Evolutionary conservation across 495 filamentous ascomycete genomes (phyloP).

Genomic region (Rostrohypoxylon terebratum): DNA sequence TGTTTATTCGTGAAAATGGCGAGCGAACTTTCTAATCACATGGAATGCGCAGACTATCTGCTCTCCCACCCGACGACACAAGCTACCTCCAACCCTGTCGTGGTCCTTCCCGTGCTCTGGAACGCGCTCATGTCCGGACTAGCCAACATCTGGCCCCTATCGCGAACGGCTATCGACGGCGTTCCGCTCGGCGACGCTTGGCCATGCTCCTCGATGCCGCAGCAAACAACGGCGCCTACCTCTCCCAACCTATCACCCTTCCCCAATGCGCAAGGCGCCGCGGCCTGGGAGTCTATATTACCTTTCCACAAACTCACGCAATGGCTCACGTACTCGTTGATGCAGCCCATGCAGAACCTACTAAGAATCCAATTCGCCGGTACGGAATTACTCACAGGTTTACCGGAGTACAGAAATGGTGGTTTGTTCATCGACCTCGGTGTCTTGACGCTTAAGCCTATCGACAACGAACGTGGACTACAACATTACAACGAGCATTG

Average conservation of each 20-base stretch:
- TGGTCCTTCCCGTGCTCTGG: constrained; percentile 94
- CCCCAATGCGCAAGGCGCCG: constrained; percentile 60
- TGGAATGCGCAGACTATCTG: constrained; percentile 76
- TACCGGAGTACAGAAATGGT: constrained; percentile 90
- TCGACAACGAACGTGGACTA: constrained; percentile 74
- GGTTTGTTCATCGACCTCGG: constrained; percentile 86
- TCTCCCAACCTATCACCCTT: constrained; percentile 61
- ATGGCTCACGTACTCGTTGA: constrained; percentile 89
- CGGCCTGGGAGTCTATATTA: constrained; percentile 91
- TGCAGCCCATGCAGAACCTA: constrained; percentile 85
- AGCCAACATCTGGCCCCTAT: constrained; percentile 87
- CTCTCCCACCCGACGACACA: constrained; percentile 90
- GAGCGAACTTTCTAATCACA: constrained; percentile 30
- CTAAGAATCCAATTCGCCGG: constrained; percentile 82
- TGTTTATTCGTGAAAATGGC: constrained; percentile 2
- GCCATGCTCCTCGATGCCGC: constrained; percentile 86
- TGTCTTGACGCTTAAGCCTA: constrained; percentile 77
- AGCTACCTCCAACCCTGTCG: constrained; percentile 85
- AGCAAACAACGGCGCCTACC: constrained; percentile 66
- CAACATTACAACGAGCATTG: constrained; percentile 78
- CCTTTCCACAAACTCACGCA: constrained; percentile 95
- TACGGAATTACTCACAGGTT: constrained; percentile 79
- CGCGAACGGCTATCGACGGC: constrained; percentile 88
- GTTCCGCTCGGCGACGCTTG: constrained; percentile 94
- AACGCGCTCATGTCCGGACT: constrained; percentile 88